phyloP scores from a whole-genome alignment of 129 eudicot genomes.

The Pulicaria dysenterica region DNA sequence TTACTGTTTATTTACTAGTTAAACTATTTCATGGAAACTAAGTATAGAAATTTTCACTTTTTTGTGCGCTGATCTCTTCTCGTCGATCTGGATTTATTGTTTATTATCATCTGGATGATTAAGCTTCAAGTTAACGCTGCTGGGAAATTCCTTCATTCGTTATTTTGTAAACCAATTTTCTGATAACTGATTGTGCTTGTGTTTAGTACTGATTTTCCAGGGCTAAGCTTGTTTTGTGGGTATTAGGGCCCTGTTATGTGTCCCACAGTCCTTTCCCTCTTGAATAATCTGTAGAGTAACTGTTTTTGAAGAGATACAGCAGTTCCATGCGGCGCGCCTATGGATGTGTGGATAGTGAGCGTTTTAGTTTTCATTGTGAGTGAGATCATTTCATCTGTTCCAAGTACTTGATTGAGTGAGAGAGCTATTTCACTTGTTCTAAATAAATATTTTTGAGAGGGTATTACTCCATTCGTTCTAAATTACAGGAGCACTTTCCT shows the following conservation, averaged over 20 bases:
- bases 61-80: not conserved
- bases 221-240: conserved; percentile 28
- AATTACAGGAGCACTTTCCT: conserved; percentile 47
- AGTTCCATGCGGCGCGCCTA: conserved; percentile 15
- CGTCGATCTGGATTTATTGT: not conserved
- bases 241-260: conserved; percentile 21
- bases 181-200: conserved; percentile 22
- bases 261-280: not conserved
- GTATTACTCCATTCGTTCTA: conserved; percentile 37
- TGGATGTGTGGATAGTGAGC: conserved; percentile 11
- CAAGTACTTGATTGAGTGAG: conserved; percentile 11
- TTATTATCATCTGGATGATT: not conserved
- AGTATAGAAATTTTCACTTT: not conserved
- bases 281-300: conserved; percentile 20
- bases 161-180: not conserved
- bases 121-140: conserved; percentile 2
- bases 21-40: not conserved
- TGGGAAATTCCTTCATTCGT: not conserved
- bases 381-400: conserved; percentile 7
- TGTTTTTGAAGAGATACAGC: conserved; percentile 30
- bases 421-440: conserved; percentile 3
- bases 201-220: conserved; percentile 27
- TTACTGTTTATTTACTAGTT: not conserved
- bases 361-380: not conserved
- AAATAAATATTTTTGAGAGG: conserved; percentile 16